These are phyloP conservation scores for Tetrapisispora nanseiensis DNA, from an alignment of 805 yeast genomes.

Conservation along the genomic window DNA sequence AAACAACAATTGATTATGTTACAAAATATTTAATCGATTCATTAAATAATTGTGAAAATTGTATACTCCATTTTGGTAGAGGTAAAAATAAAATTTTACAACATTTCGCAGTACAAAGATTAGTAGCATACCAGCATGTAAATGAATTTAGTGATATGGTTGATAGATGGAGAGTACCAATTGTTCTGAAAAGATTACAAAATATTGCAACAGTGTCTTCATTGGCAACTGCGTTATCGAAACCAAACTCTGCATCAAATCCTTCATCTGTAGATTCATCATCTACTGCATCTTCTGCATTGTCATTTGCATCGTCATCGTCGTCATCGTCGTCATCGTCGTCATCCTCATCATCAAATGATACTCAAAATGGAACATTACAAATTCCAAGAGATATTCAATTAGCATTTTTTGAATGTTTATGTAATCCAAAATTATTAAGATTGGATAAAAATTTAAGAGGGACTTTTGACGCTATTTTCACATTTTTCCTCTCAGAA, in stretches of 20 bases:
- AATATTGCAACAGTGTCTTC: constrained; percentile 11
- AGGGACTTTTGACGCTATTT: constrained; percentile 30
- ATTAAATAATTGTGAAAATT: constrained; percentile 42
- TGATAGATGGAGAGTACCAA: constrained; percentile 28
- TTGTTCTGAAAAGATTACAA: constrained; percentile 17
- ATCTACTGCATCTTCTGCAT: not conserved
- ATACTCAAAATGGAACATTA: constrained; percentile 1
- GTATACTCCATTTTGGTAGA: constrained; percentile 44
- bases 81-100: constrained; percentile 43
- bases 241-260: not conserved
- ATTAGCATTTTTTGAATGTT: constrained; percentile 36
- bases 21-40: constrained; percentile 32
- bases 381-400: constrained; percentile 18
- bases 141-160: constrained; percentile 28
- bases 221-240: not conserved
- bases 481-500: constrained; percentile 24
- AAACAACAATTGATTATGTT: constrained; percentile 37
- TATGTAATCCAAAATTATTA: constrained; percentile 43
- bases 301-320: not conserved
- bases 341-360: not conserved
- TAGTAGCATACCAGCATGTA: constrained; percentile 37
- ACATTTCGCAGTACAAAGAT: constrained; percentile 43
- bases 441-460: constrained; percentile 32
- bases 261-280: too few relatives aligned
- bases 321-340: too few relatives aligned